Percentiles rank a stretch among this genome's conserved stretches.
Conservation (phyloP, 768 basidiomycete species). For the Suillus cothurnatus region DNA sequence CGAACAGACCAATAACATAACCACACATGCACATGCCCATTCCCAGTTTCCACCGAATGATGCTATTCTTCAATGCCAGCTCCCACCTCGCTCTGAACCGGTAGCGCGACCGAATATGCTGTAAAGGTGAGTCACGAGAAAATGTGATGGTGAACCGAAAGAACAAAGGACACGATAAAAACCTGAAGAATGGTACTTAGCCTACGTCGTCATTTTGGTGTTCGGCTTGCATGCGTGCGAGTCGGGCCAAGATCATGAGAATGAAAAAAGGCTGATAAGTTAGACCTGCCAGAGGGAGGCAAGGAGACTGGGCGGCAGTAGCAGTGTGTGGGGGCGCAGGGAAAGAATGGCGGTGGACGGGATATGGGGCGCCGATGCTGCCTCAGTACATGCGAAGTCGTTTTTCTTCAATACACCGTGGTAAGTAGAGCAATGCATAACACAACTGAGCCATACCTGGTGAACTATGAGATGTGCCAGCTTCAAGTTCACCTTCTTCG, state of each 20-base stretch:
- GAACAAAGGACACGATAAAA: background rate
- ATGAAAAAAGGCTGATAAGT: slow-evolving; percentile 25
- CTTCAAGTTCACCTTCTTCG: slow-evolving; percentile 39
- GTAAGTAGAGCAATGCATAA: background rate
- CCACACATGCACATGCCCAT: slow-evolving; percentile 13
- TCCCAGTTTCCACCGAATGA: background rate
- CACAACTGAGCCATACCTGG: slow-evolving; percentile 41
- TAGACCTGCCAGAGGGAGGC: slow-evolving; percentile 14
- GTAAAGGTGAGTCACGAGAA: slow-evolving; percentile 32
- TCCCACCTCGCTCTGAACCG: background rate
- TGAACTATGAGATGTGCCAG: slow-evolving; percentile 37
- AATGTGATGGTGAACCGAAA: slow-evolving; percentile 11
- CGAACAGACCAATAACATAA: slow-evolving; percentile 13
- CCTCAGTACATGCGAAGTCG: slow-evolving; percentile 43
- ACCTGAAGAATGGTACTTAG: slow-evolving; percentile 6
- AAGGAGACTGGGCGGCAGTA: slow-evolving; percentile 3
- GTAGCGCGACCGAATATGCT: slow-evolving; percentile 19
- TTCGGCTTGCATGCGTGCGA: background rate
- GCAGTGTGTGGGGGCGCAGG: slow-evolving; percentile 6
- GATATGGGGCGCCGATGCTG: background rate
- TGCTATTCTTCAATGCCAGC: background rate
- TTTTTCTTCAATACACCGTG: slow-evolving; percentile 38
- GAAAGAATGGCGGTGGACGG: background rate
- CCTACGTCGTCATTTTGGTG: background rate
- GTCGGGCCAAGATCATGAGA: background rate